Percentiles rank a stretch among this genome's conserved stretches.
These are phyloP conservation scores for Penicillium thymicola DNA, from an alignment of 2,329 filamentous ascomycete species.

Conservation along the genomic window DNA sequence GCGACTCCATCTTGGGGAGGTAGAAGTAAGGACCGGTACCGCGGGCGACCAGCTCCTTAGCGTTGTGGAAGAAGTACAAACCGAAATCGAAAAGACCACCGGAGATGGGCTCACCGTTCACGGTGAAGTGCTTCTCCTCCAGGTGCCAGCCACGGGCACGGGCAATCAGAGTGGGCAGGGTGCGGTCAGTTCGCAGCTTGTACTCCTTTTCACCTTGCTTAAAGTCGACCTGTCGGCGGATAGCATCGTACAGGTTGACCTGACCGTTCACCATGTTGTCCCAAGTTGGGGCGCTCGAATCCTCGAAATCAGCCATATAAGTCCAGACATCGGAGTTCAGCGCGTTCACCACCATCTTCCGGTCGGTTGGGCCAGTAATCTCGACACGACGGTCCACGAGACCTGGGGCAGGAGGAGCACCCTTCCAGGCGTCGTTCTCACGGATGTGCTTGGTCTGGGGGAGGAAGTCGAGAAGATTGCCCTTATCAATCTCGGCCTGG, in stretches of 20 bases:
- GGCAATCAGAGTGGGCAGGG: slow-evolving; percentile 84
- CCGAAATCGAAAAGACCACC: slow-evolving; percentile 94
- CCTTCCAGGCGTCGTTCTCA: slow-evolving; percentile 90
- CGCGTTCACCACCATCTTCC: slow-evolving; percentile 99
- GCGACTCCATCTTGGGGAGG: slow-evolving; percentile 95
- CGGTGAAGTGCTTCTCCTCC: slow-evolving; percentile 95
- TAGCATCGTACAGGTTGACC: slow-evolving; percentile 94
- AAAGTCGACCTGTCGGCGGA: slow-evolving; percentile 92
- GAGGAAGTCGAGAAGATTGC: slow-evolving; percentile 85
- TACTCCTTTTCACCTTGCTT: slow-evolving; percentile 94
- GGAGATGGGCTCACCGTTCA: slow-evolving; percentile 92
- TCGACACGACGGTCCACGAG: slow-evolving; percentile 91
- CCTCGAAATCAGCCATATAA: slow-evolving; percentile 99
- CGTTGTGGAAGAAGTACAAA: slow-evolving; percentile 99
- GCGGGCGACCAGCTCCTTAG: slow-evolving; percentile 76
- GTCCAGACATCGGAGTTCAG: slow-evolving; percentile 96
- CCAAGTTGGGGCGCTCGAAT: slow-evolving; percentile 95
- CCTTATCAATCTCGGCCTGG: slow-evolving; percentile 90
- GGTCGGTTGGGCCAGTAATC: slow-evolving; percentile 94
- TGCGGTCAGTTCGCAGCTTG: slow-evolving; percentile 89
- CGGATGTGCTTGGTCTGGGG: slow-evolving; percentile 94
- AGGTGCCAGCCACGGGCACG: slow-evolving; percentile 96
- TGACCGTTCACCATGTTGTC: slow-evolving; percentile 99
- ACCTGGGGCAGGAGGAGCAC: slow-evolving; percentile 84
- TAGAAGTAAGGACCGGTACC: slow-evolving; percentile 96